Percentiles rank a stretch among this genome's conserved stretches.
These are phyloP conservation scores for Colletotrichum sp. DNA, from an alignment of 2,329 filamentous ascomycete genomes.

Conservation along the genomic window DNA sequence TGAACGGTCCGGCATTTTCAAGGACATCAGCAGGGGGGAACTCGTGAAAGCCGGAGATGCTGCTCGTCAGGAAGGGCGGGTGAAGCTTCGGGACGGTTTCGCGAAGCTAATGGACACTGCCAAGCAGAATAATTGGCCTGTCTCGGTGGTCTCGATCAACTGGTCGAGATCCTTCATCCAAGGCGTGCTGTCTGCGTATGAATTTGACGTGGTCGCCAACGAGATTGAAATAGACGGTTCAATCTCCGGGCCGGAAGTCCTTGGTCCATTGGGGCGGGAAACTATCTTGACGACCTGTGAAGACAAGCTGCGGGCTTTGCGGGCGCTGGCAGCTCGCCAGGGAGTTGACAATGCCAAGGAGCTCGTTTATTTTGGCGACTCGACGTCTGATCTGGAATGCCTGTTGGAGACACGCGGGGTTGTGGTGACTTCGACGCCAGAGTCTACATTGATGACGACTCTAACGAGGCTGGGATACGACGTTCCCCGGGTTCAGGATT, in stretches of 20 bases:
- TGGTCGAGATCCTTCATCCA: constrained; percentile 55
- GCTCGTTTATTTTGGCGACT: constrained; percentile 64
- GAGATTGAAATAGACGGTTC: constrained; percentile 41
- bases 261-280: constrained; percentile 30
- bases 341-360: constrained; percentile 19
- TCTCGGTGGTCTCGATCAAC: constrained; percentile 56
- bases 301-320: constrained; percentile 52
- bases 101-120: constrained; percentile 32
- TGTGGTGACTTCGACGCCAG: constrained; percentile 44
- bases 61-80: constrained; percentile 35
- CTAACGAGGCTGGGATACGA: constrained; percentile 34
- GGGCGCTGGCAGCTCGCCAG: constrained; percentile 29
- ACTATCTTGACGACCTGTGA: constrained; percentile 40
- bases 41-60: constrained; percentile 43
- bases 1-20: constrained; percentile 48
- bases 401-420: constrained; percentile 50
- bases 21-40: constrained; percentile 34
- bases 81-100: constrained; percentile 47
- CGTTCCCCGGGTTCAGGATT: constrained; percentile 31
- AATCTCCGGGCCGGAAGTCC: constrained; percentile 44
- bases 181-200: constrained; percentile 41
- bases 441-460: constrained; percentile 25
- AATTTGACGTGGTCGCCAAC: constrained; percentile 49
- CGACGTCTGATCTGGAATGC: constrained; percentile 61
- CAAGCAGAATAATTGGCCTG: constrained; percentile 35